phyloP scores from a whole-genome alignment of 768 basidiomycete genomes.

The Lentinula aciculospora region DNA sequence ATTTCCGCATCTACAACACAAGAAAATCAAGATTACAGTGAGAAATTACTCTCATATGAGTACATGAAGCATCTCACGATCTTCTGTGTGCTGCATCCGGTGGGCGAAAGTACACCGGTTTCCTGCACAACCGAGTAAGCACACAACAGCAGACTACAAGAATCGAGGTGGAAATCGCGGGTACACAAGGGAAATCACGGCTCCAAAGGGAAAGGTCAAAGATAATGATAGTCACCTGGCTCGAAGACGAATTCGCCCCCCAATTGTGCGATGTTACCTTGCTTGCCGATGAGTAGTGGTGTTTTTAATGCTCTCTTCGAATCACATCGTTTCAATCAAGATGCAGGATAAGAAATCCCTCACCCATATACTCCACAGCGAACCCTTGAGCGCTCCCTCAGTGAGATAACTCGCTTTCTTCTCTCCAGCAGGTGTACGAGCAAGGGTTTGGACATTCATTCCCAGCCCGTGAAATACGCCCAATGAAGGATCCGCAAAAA shows the following conservation, averaged over 20 bases:
- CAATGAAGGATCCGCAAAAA: conserved; percentile 65
- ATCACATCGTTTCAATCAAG: background rate
- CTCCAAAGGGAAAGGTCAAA: background rate
- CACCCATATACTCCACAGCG: conserved; percentile 42
- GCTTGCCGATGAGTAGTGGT: conserved; percentile 47
- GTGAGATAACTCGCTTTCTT: conserved; percentile 42
- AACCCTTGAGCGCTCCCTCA: conserved; percentile 21
- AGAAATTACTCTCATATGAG: background rate
- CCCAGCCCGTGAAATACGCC: conserved; percentile 55
- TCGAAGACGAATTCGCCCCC: conserved; percentile 63
- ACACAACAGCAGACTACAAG: background rate
- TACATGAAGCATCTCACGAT: conserved; percentile 27
- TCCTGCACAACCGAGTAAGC: conserved; percentile 21
- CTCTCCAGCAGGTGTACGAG: conserved; percentile 37
- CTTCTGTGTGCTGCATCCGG: conserved; percentile 59
- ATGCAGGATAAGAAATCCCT: background rate
- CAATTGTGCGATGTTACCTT: conserved; percentile 56
- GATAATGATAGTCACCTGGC: conserved; percentile 35
- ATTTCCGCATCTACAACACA: background rate
- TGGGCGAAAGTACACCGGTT: conserved; percentile 43
- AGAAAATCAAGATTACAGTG: background rate
- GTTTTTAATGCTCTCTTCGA: conserved; percentile 36
- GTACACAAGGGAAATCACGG: background rate
- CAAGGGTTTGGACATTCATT: conserved; percentile 47
- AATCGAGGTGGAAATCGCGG: background rate